Base-by-base conservation (phyloP, 306 rosid genomes). In the Begonia masoniana region DNA sequence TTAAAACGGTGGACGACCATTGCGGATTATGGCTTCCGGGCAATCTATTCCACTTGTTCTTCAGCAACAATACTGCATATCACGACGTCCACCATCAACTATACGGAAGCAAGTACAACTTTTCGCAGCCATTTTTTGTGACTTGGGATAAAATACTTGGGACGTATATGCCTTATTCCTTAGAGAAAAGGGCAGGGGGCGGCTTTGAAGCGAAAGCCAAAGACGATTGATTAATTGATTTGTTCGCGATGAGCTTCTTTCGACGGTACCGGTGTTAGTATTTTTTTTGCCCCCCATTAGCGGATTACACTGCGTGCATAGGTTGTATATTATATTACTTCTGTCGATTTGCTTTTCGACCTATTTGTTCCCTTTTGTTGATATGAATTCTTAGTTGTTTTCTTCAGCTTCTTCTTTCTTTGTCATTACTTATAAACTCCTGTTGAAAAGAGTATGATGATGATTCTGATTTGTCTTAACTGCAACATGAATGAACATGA, bases 81-180 rank as follows among this genome's bases (percentile, higher is more conserved):
- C 96, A 86, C 9, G 99, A 91, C 47, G 78, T 91, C 62, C 99
- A 91, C 60, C 99, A 91, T 58, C 96, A 91, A 76, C 86, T 91
- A 9, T 91, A 85, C 43, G 99, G 99, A 47, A 86, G 55, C 77
- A 91, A 91, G 86, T 83, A 78, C 69, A 91, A 86, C 74, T 91
- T 73, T 72, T 91, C 99, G 5, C 99, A 86, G 59, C 99, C 99
- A 0, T 91, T 91, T 82, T 91, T 91, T 64, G 77, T 83, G 5
- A 55, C 80, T 76, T 86, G 99, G 99, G 99, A 91, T 68, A 67
- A 69, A 66, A 69, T 91, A 19, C 73, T 86, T 53, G 99, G 99
- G 12, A 83, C 94, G 46, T 60, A 91, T 64, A 86, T 86, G 99
- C 94, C 99, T 14, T 91, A 86, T 78, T 63, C 88, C 2, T 68